These are phyloP conservation scores for Entamoeba dispar DNA, from an alignment of 208 protist genomes.

Conservation along the genomic window DNA sequence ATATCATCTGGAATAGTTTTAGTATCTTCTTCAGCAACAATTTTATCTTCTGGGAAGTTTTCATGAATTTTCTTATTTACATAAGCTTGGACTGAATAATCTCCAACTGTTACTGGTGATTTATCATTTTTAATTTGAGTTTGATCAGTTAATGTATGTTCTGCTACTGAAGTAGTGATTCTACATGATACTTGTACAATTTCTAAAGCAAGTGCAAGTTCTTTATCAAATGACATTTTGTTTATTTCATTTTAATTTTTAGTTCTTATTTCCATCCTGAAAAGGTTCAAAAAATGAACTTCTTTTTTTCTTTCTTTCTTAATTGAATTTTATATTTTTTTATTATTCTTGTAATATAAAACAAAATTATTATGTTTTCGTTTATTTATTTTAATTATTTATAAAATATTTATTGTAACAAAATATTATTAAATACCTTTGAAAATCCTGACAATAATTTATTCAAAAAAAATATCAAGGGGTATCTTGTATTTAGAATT, in stretches of 20 bases:
- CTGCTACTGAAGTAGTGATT: background rate
- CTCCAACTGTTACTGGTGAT: background rate
- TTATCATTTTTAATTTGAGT: background rate
- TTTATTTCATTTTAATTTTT: no score
- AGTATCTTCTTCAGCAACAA: background rate
- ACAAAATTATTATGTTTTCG: no score
- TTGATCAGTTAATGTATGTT: background rate
- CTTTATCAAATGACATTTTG: background rate
- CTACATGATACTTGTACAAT: background rate
- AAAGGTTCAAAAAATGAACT: no score
- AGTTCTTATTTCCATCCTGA: accelerated
- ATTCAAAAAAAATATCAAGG: no score
- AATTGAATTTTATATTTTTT: no score
- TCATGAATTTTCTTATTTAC: background rate
- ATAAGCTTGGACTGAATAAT: background rate
- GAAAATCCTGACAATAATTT: no score
- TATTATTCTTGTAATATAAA: no score
- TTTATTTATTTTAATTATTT: no score
- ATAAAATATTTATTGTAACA: no score
- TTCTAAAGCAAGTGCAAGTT: background rate
- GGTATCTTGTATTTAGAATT: no score
- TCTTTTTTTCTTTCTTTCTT: no score
- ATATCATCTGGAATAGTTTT: background rate
- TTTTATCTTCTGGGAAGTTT: background rate
- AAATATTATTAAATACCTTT: no score